phyloP scores from a whole-genome alignment of 2,329 filamentous ascomycete species.

The Dactylellina drechsleri region DNA sequence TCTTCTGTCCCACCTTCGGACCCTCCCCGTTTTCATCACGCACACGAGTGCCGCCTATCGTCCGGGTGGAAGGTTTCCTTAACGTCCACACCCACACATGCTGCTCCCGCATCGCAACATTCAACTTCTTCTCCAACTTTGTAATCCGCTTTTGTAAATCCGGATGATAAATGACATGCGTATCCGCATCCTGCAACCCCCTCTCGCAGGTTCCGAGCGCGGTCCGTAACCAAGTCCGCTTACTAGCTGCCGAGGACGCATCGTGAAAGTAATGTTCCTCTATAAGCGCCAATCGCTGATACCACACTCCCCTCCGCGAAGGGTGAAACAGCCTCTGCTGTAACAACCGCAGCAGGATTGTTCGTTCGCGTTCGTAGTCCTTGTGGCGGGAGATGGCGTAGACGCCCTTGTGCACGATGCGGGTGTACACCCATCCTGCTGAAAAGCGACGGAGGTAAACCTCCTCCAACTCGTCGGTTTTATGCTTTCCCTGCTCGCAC shows the following conservation, averaged over 20 bases:
- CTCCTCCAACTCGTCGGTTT: conserved; percentile 69
- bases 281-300: conserved; percentile 90
- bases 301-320: conserved; percentile 87
- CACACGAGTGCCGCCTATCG: conserved; percentile 79
- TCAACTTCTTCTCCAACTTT: conserved; percentile 86
- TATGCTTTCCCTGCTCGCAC: conserved; percentile 77
- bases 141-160: conserved; percentile 92
- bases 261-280: conserved; percentile 94
- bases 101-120: conserved; percentile 83
- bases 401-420: conserved; percentile 88
- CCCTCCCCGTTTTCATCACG: conserved; percentile 64
- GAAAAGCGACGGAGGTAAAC: conserved; percentile 90
- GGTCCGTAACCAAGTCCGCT: conserved; percentile 82
- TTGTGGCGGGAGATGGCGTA: conserved; percentile 84
- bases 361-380: conserved; percentile 79
- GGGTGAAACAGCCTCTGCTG: conserved; percentile 84
- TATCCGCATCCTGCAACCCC: conserved; percentile 85
- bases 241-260: conserved; percentile 72
- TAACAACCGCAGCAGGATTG: conserved; percentile 78
- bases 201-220: conserved; percentile 84
- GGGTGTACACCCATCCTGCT: conserved; percentile 90
- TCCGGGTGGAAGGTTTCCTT: conserved; percentile 77
- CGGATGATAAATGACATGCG: conserved; percentile 92
- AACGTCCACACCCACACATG: conserved; percentile 94
- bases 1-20: conserved; percentile 67